Percentiles rank a stretch among this genome's conserved stretches.
These are phyloP conservation scores for Zangia roseola DNA, from an alignment of 768 basidiomycete genomes.

Conservation along the genomic window DNA sequence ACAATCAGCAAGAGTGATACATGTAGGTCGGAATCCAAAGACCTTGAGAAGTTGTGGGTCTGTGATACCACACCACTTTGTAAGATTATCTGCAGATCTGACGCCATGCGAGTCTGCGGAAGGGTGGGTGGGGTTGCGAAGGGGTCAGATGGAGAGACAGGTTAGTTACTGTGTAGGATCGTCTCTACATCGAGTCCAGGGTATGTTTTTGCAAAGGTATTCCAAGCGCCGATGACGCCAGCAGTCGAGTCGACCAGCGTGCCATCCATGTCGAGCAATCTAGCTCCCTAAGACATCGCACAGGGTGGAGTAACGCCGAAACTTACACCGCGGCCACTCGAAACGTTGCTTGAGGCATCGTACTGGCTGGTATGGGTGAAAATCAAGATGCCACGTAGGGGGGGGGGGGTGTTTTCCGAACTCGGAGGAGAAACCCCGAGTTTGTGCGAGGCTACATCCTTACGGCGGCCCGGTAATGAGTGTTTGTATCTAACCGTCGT, in stretches of 20 bases:
- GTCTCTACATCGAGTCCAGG: slow-evolving; percentile 57
- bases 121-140: background rate
- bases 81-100: slow-evolving; percentile 79
- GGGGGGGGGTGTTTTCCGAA: background rate
- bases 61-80: slow-evolving; percentile 64
- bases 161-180: slow-evolving; percentile 59
- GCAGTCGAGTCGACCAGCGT: slow-evolving; percentile 81
- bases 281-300: slow-evolving; percentile 23
- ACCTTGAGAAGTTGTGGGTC: slow-evolving; percentile 74
- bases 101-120: slow-evolving; percentile 73
- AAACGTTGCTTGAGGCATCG: slow-evolving; percentile 34
- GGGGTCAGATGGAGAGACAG: background rate
- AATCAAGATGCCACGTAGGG: background rate
- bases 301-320: background rate
- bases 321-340: slow-evolving; percentile 43
- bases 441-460: background rate
- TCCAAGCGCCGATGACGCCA: slow-evolving; percentile 83
- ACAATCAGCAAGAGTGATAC: slow-evolving; percentile 2
- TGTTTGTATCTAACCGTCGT: slow-evolving; percentile 37
- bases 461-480: background rate
- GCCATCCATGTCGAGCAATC: slow-evolving; percentile 83
- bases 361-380: slow-evolving; percentile 8
- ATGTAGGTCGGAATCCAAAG: background rate
- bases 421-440: background rate
- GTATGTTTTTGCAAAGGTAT: slow-evolving; percentile 69